Evolutionary conservation across 23 red algal species (phyloP), one percentile per base, ranked within the genome.

Genomic region (Cyanidioschyzon merolae): DNA sequence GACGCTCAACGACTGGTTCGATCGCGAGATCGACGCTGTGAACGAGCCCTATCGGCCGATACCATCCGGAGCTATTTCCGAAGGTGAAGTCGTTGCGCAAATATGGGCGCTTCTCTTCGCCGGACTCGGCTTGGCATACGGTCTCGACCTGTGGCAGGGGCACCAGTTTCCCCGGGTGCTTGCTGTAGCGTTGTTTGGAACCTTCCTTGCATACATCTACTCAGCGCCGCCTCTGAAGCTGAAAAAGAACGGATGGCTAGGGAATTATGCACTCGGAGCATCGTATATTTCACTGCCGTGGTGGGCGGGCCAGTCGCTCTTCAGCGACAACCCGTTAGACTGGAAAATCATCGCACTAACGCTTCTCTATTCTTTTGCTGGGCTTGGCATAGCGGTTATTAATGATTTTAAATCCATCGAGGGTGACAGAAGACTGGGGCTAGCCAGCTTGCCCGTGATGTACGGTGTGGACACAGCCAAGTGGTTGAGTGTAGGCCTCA

Each of bases 321-420:
- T 98, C 77, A 85, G 88, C 26, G 37, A 54, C 21, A 25, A 15
- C 63, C 31, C 40, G 36, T 38, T 98, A 29, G 94, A 98, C 80
- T 98, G 88, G 84, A 98, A 91, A 84, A 83, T 77, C 32, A 91
- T 91, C 84, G 38, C 85, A 32, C 81, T 98, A 37, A 98, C 94
- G 1, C 58, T 98, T 74, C 86, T 98, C 39, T 98, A 98, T 74
- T 98, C 94, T n/a, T 89, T 98, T 59, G 85, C 94, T 2, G 94
- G 94, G 2, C 74, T 98, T 0, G 94, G 94, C 57, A 98, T 98
- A 79, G 94, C 94, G 21, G 85, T 98, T 37, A 83, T 98, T 34
- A 98, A 98, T 68, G 94, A 98, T 71, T 98, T 98, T 59, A 98
- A 98, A 83, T 90, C 87, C 57, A 84, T 98, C 3, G 85, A 98